phyloP scores from a whole-genome alignment of 176 grass and related monocot genomes.

The Carex scoparia region DNA sequence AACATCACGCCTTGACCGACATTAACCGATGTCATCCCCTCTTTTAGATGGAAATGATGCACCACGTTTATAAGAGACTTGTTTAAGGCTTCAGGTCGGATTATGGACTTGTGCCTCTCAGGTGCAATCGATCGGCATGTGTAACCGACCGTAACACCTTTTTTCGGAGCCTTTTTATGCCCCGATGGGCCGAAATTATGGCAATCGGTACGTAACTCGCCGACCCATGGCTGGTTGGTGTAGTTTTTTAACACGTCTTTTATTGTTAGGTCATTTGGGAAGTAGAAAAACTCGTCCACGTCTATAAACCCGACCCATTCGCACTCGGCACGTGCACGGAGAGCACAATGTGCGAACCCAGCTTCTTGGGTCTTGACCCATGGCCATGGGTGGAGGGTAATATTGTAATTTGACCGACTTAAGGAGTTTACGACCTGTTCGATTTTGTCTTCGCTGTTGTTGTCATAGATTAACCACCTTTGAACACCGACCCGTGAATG shows the following conservation, averaged over 20 bases:
- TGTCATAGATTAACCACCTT: slow-evolving; percentile 96
- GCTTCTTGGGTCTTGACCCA: slow-evolving; percentile 98
- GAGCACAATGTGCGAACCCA: slow-evolving; percentile 90
- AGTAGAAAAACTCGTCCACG: slow-evolving; percentile 83
- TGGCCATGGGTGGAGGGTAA: slow-evolving; percentile 69
- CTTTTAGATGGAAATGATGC: slow-evolving; percentile 94
- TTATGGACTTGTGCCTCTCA: slow-evolving; percentile 87
- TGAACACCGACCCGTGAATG: slow-evolving; percentile 57
- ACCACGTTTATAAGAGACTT: slow-evolving; percentile 88
- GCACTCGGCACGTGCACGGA: slow-evolving; percentile 62
- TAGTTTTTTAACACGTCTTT: slow-evolving; percentile 58
- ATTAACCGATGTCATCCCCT: slow-evolving; percentile 72
- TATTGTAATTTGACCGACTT: slow-evolving; percentile 45
- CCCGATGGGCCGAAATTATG: slow-evolving; percentile 97
- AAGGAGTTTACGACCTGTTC: slow-evolving; percentile 48
- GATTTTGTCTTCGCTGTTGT: slow-evolving; percentile 81
- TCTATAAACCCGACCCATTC: slow-evolving; percentile 94
- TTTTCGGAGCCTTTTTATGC: slow-evolving; percentile 48
- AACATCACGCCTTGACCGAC: slow-evolving; percentile 68
- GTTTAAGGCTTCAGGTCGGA: slow-evolving; percentile 63
- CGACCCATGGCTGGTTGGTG: slow-evolving; percentile 44
- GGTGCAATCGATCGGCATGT: slow-evolving; percentile 65
- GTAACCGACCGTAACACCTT: slow-evolving; percentile 61
- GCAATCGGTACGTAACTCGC: slow-evolving; percentile 74
- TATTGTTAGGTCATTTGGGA: slow-evolving; percentile 54